Base-by-base conservation (phyloP, 2,329 filamentous ascomycete genomes). In the Pezicula rhizophila region DNA sequence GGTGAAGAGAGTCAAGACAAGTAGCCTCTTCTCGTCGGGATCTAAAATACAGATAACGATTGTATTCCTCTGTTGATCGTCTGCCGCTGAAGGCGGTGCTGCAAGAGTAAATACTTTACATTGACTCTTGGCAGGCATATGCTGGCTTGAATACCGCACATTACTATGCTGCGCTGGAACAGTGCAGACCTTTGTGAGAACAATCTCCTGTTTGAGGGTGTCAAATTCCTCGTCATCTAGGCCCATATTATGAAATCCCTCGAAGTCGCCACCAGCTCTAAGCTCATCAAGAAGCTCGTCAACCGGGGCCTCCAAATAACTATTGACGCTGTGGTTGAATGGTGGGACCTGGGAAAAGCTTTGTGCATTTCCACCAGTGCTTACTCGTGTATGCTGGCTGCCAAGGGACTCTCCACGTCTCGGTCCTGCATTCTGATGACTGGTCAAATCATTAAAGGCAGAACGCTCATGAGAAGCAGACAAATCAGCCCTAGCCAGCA, bases 401-500 rank as follows among this genome's bases (percentile, higher is more conserved):
- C 86, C 85, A 54, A 93, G 79, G 2, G 91, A 95, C 46, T 93
- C 84, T 38, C 67, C 70, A 47, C 64, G 71, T 67, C 57, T 67
- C 58, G 47, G 68, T 18, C 50, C 28, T 62, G 45, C 64, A 66
- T 67, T 72, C 57, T 69, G 72, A 47, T 72, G 72, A 8, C 55
- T 57, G 20, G 55, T 56, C 14, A 84, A 79, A 43, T 96, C 90
- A 25, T 83, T 78, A 62, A 95, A 95, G n/a, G 84, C 78, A 1
- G 84, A 77, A 59, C 87, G 79, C 57, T 95, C 90, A 56, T 92
- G 87, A 14, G 85, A 93, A 8, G 88, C 85, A 0, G 89, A 92
- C 17, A 96, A 72, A 63, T 96, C 92, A 28, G 88, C 87, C 60
- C 92, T 79, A 14, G 91, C 91, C 46, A 96, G 75, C 69, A 96